Evolutionary conservation across 1,284 basidiomycete species (phyloP).

Genomic region (Ceratobasidium sp.): DNA sequence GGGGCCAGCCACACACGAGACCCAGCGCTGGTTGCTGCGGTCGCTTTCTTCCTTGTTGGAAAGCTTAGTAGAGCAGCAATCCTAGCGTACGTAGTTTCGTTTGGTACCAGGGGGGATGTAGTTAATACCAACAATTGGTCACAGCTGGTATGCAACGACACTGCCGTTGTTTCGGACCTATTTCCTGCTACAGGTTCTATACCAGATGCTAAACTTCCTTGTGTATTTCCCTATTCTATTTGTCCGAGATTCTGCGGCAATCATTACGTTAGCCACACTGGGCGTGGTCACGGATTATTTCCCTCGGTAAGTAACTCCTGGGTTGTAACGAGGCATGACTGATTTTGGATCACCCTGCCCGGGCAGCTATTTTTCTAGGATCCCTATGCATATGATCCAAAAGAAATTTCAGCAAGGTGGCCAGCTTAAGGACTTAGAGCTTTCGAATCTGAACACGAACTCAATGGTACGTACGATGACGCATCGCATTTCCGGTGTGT

Average conservation of each 20-base stretch:
- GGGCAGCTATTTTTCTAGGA: neutral
- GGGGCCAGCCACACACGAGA: constrained; percentile 29
- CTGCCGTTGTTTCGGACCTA: constrained; percentile 53
- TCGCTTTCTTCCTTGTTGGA: constrained; percentile 54
- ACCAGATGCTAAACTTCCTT: constrained; percentile 53
- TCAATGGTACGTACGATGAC: neutral
- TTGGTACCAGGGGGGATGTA: neutral
- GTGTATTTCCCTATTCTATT: constrained; percentile 55
- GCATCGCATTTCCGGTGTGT: neutral
- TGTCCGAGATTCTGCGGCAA: constrained; percentile 50
- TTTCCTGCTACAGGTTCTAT: constrained; percentile 50
- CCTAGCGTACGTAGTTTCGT: constrained; percentile 46
- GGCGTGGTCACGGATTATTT: constrained; percentile 51
- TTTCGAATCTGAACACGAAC: neutral
- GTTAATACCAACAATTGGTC: constrained; percentile 39
- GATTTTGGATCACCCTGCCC: neutral
- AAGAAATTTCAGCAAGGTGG: neutral
- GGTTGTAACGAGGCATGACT: neutral
- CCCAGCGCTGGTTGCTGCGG: constrained; percentile 51
- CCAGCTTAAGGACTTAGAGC: neutral
- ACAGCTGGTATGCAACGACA: constrained; percentile 51
- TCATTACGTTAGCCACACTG: constrained; percentile 51
- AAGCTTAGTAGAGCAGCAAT: constrained; percentile 50
- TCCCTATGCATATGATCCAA: constrained; percentile 2
- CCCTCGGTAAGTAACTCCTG: constrained; percentile 25